These are phyloP conservation scores for Plasmodium fragile DNA, from an alignment of 169 alveolate genomes.

Conservation along the genomic window DNA sequence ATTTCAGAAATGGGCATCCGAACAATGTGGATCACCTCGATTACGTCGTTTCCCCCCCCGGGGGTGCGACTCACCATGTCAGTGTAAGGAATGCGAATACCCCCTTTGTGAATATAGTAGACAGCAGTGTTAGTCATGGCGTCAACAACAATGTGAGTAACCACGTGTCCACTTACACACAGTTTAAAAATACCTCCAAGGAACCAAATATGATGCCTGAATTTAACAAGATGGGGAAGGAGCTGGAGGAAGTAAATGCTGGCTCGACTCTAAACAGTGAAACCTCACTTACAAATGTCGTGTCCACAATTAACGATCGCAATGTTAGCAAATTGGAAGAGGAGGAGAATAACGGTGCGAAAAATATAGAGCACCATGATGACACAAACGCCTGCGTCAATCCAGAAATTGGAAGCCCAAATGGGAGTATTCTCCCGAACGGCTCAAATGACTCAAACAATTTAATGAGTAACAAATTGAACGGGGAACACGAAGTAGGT, in stretches of 20 bases:
- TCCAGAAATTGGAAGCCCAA: neutral
- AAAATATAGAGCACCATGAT: neutral
- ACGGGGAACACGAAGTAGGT: neutral
- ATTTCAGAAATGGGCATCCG: conserved; percentile 6
- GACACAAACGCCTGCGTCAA: neutral
- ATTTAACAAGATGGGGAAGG: neutral
- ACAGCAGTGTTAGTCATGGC: neutral
- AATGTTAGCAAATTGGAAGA: neutral
- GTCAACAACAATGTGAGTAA: neutral
- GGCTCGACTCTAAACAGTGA: neutral
- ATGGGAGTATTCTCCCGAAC: neutral
- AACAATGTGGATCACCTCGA: neutral
- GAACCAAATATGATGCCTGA: neutral
- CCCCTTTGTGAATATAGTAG: conserved; percentile 14
- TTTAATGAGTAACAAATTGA: neutral
- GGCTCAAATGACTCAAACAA: neutral
- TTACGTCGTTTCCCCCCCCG: neutral
- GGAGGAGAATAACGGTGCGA: neutral
- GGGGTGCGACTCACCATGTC: neutral
- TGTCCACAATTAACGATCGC: neutral
- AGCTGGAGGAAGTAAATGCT: neutral
- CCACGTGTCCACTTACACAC: neutral
- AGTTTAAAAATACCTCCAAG: neutral
- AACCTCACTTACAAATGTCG: neutral
- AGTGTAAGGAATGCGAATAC: neutral